phyloP scores from a whole-genome alignment of 2,329 filamentous ascomycete genomes.

The Venturia aucupariae region DNA sequence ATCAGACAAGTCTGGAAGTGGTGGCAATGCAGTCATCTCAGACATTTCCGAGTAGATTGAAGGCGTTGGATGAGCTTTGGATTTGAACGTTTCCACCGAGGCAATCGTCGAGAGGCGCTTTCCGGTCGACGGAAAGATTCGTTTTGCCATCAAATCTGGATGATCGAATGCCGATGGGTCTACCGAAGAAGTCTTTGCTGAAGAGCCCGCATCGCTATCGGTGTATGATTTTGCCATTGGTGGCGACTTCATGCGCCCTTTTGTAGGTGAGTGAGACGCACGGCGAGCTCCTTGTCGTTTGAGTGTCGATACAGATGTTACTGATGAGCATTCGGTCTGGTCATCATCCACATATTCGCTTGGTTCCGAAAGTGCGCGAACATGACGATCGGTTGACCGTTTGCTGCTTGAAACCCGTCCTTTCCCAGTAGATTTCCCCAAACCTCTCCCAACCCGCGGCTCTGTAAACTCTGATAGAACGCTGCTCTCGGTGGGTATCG shows the following conservation, averaged over 20 bases:
- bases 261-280: slow-evolving; percentile 2
- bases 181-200: slow-evolving; percentile 28
- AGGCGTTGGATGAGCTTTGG: slow-evolving; percentile 22
- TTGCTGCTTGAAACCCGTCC: not conserved
- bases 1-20: slow-evolving; percentile 9
- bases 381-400: not conserved
- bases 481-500: slow-evolving; percentile 7
- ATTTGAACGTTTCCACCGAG: slow-evolving; percentile 45
- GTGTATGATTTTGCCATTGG: not conserved
- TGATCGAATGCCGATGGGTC: slow-evolving; percentile 25
- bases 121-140: slow-evolving; percentile 44
- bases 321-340: slow-evolving; percentile 13
- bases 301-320: slow-evolving; percentile 12
- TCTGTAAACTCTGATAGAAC: not conserved
- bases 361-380: slow-evolving; percentile 6
- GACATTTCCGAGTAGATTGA: slow-evolving; percentile 23
- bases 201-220: slow-evolving; percentile 21
- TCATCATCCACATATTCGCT: slow-evolving; percentile 9
- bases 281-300: slow-evolving; percentile 9
- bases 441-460: not conserved
- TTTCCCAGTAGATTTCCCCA: not conserved
- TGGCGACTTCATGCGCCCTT: not conserved
- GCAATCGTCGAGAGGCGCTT: slow-evolving; percentile 49
- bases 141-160: slow-evolving; percentile 20
- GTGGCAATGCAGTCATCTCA: slow-evolving; percentile 17